phyloP scores from a whole-genome alignment of 495 filamentous ascomycete species.

The Talaromyces nanjingensis region DNA sequence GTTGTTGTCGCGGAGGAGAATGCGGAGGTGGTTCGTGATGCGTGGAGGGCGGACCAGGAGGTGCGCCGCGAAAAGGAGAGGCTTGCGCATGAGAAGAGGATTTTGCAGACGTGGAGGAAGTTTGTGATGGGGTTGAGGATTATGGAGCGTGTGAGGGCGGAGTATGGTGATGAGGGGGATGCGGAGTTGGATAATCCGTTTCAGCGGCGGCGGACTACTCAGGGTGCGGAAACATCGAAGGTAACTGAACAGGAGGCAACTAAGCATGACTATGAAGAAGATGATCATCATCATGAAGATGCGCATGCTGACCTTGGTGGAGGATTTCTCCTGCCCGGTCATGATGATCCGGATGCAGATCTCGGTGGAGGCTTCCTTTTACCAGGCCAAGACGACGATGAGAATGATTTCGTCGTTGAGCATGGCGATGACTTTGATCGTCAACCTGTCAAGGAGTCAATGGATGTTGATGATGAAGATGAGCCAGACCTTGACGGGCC shows the following conservation, averaged over 20 bases:
- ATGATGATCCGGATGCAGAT: slow-evolving; percentile 16
- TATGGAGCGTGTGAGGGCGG: slow-evolving; percentile 65
- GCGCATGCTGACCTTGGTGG: slow-evolving; percentile 25
- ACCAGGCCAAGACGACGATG: slow-evolving; percentile 18
- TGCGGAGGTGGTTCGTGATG: slow-evolving; percentile 65
- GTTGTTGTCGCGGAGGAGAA: slow-evolving; percentile 83
- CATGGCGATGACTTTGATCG: not conserved
- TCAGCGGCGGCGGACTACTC: not conserved
- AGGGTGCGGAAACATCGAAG: slow-evolving; percentile 7
- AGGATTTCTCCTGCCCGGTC: slow-evolving; percentile 28
- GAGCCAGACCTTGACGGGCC: too few species aligned
- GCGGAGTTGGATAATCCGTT: slow-evolving; percentile 34
- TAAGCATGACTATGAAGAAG: not conserved
- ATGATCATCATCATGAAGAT: slow-evolving; percentile 6
- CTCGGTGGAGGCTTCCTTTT: slow-evolving; percentile 31
- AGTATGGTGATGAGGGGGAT: slow-evolving; percentile 57
- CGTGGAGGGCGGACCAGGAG: slow-evolving; percentile 73
- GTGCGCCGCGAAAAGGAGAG: slow-evolving; percentile 74
- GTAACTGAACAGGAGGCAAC: not conserved
- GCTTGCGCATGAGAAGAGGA: slow-evolving; percentile 68
- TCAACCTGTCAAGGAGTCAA: not conserved
- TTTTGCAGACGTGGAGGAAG: slow-evolving; percentile 75
- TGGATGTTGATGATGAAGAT: not conserved
- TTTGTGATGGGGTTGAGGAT: slow-evolving; percentile 81
- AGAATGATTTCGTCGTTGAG: slow-evolving; percentile 6